These are phyloP conservation scores for Mitragyna speciosa DNA, from an alignment of 257 asterid genomes.

Conservation along the genomic window DNA sequence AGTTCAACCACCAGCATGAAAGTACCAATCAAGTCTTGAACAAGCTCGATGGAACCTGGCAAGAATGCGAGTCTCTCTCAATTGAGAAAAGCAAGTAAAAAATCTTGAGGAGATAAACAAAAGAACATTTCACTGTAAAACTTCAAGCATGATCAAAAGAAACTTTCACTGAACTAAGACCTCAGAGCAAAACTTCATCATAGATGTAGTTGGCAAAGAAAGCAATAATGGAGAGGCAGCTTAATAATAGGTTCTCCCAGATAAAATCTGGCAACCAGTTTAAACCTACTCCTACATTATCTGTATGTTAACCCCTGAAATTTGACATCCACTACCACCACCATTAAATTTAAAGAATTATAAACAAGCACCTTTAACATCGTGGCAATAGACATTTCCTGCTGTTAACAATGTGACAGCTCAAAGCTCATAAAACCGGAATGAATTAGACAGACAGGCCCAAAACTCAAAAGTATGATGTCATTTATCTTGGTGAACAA, in stretches of 20 bases:
- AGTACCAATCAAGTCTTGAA: conserved; percentile 48
- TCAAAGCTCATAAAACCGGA: neutral
- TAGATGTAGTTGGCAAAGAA: neutral
- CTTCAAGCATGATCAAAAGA: neutral
- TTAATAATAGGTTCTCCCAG: neutral
- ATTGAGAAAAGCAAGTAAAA: neutral
- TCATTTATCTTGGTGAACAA: neutral
- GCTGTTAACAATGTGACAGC: neutral
- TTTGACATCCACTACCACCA: neutral
- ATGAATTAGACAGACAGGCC: neutral
- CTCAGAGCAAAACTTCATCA: neutral
- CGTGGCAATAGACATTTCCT: neutral
- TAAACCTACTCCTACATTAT: no score
- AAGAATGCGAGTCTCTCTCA: neutral
- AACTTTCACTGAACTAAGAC: neutral
- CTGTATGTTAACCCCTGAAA: neutral
- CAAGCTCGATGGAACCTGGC: conserved; percentile 78
- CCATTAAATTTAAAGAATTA: neutral
- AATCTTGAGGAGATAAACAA: neutral
- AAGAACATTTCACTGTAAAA: neutral
- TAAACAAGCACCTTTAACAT: neutral
- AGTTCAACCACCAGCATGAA: neutral
- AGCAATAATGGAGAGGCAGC: neutral
- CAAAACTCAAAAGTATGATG: neutral
- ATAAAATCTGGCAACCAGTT: neutral